Evolutionary conservation across 2,329 filamentous ascomycete species (phyloP), one percentile per base, ranked within the genome.

Genomic region (Huntiella omanensis): DNA sequence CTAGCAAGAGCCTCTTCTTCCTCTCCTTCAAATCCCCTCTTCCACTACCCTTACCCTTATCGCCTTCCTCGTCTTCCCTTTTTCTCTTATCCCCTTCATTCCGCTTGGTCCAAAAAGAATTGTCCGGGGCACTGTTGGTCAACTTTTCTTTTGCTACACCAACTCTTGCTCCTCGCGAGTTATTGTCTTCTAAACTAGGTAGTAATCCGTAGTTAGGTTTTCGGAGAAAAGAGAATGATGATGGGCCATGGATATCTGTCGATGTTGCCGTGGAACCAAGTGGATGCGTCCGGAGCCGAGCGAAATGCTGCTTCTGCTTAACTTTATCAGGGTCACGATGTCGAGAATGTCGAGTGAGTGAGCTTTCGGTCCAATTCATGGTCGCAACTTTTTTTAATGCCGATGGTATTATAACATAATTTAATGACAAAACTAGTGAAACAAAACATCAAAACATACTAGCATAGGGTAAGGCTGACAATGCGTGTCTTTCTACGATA

Each of bases 351-450:
- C 63, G 61, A 38, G 61, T 55, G 16, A 63, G 58, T 33, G 55
- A 50, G 7, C 62, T 60, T 50, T 61, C 60, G 2, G 59, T 65
- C 62, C 64, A 64, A 52, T 66, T 66, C 64, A 66, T 66, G 37
- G 32, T 52, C 28, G 19, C 13, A 11, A 15, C 7, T 5, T 10
- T 28, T 28, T 10, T 28, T 19, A 19, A 28, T 28, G 5, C 6
- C 7, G 22, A 28, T 28, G 22, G 22, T 28, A 10, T 10, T 28
- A 28, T 28, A 10, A 7, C 8, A 10, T 28, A 28, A 7, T 28
- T 28, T 8, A 7, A 28, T 28, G 22, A 7, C 22, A 8, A 7
- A 28, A 7, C 22, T 3, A 28, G 17, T 19, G 17, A 28, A 28
- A 28, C 8, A 28, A 28, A 28, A 28, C 17, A 19, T 7, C 22